Base-by-base conservation (phyloP, 2,329 filamentous ascomycete species). In the Aspergillus terreus region DNA sequence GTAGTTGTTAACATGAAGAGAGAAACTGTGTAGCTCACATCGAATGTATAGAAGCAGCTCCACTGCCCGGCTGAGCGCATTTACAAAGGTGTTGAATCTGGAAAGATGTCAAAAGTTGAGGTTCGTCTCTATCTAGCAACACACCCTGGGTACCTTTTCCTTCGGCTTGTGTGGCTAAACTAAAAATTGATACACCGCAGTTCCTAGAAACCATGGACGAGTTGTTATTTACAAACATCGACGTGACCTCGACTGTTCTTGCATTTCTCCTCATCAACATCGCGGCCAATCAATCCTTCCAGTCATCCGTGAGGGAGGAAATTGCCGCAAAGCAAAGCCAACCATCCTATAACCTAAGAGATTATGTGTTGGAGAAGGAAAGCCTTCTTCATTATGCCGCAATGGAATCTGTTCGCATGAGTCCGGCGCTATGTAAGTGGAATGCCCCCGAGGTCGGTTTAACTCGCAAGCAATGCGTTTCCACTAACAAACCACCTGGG, bases 181-280 rank as follows among this genome's bases (percentile, higher is more conserved):
- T 17, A 17, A 17, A 17, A 17, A 17, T 17, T 17, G 17, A 17
- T 17, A 17, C 17, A 17, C 17, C 17, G 17, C 32, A 33, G 32
- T 33, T 10, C 32, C 32, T 27, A 6, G 6, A 50, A 17, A 44
- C 75, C 0, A 54, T 76, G 7, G 74, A 77, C 51, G 75, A 77
- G 57, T 66, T 68, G 44, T 65, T 77, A 1, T 77, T 70, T 50
- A 73, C 72, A 1, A 76, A 77, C 51, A 61, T 77, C 1, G 75
- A 77, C 51, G 72, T 77, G 9, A 74, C 72, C 7, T 42, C 42
- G 6, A 33, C 32, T 7, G 40, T 40, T 11, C 23, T 44, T 15
- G 36, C 35, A 9, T 44, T 30, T 38, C 30, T 43, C n/a, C 36
- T 51, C n/a, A 42, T 14, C 42, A 25, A 4, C 19, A 27, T 47